Conservation (phyloP, 2,329 filamentous ascomycete species). For the Gnomoniopsis smithogilvyi region DNA sequence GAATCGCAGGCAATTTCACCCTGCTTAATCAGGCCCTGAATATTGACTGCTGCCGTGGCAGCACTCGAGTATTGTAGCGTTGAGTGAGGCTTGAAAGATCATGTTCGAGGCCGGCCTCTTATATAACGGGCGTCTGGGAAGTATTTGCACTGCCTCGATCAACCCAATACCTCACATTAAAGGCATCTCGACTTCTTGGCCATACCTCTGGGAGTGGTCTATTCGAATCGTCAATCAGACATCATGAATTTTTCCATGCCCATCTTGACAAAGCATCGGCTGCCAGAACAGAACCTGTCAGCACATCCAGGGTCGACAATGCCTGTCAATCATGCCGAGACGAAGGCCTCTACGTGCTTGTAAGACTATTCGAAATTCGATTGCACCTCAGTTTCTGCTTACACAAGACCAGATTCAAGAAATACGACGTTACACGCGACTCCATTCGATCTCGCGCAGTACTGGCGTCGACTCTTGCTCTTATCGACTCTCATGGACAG, state of each 20-base stretch:
- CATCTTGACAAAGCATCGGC: too few species aligned
- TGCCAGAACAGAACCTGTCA: too few species aligned
- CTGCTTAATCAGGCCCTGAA: too few species aligned
- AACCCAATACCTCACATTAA: neutral
- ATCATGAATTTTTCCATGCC: too few species aligned
- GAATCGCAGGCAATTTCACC: too few species aligned
- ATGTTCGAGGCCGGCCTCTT: too few species aligned
- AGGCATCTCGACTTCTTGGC: neutral
- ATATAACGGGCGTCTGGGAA: neutral
- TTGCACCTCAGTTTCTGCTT: neutral
- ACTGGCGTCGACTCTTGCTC: neutral
- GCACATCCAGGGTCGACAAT: too few species aligned
- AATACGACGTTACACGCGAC: neutral
- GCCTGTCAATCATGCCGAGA: neutral
- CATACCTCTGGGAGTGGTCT: neutral
- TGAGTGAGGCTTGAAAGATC: too few species aligned
- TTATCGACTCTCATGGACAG: neutral
- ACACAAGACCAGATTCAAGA: neutral
- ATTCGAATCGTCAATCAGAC: neutral
- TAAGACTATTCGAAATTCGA: neutral
- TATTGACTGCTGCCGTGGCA: too few species aligned
- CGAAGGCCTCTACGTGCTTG: neutral
- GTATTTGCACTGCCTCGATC: neutral
- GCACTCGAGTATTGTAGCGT: too few species aligned
- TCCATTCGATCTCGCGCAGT: neutral